A percentile compares a stretch with the other conserved stretches of the same genome.
Evolutionary conservation across 192 early-diverging fungal species (phyloP).

Genomic region (Gaertneriomyces sp.): DNA sequence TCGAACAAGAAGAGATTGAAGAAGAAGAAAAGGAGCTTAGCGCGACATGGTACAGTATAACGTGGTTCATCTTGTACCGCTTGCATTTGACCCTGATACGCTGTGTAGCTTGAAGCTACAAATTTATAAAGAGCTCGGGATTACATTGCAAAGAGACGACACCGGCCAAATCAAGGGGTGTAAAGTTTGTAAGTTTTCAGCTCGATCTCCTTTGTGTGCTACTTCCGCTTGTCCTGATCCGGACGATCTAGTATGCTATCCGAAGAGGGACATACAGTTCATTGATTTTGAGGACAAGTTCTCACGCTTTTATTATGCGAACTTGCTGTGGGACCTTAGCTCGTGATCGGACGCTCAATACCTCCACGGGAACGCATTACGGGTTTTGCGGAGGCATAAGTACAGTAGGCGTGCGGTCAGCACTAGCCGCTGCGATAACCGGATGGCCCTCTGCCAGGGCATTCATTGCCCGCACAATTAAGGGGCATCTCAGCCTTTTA

Average conservation of each 20-base stretch:
- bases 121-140: slow-evolving; percentile 13
- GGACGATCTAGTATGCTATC: slow-evolving; percentile 6
- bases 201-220: not conserved
- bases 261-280: slow-evolving; percentile 15
- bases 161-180: slow-evolving; percentile 11
- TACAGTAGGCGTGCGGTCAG: no score
- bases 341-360: no score
- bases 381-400: no score
- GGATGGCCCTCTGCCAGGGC: no score
- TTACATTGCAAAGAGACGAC: slow-evolving; percentile 18
- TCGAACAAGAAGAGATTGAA: slow-evolving; percentile 10
- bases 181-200: slow-evolving; percentile 15
- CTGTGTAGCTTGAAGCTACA: slow-evolving; percentile 12
- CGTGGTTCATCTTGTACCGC: not conserved
- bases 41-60: slow-evolving; percentile 2
- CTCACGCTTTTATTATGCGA: slow-evolving; percentile 26
- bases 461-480: no score
- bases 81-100: not conserved
- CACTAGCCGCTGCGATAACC: no score
- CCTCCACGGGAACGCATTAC: no score
- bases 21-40: slow-evolving; percentile 12
- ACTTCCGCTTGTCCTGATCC: not conserved
- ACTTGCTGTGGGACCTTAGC: slow-evolving; percentile 24
- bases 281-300: slow-evolving; percentile 28
- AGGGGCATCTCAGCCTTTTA: no score